Conservation (phyloP, 768 basidiomycete genomes). For the Ramaria rubella region DNA sequence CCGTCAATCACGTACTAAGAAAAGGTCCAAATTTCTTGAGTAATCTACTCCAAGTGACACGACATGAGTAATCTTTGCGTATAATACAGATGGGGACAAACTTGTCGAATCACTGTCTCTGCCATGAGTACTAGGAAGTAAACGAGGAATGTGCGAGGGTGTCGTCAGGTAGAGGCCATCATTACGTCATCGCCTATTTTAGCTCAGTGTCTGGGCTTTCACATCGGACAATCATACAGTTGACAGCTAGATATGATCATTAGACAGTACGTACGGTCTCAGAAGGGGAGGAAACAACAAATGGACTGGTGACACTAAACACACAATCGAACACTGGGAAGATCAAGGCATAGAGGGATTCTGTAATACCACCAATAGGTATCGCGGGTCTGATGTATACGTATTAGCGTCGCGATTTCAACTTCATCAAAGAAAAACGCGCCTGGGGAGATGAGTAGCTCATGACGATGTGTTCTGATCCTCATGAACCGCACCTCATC, state of each 20-base stretch:
- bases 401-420: neutral
- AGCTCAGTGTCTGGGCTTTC: too few species aligned
- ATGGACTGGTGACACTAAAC: neutral
- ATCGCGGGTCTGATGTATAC: slow-evolving; percentile 57
- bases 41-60: slow-evolving; percentile 29
- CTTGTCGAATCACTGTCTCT: neutral
- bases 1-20: slow-evolving; percentile 38
- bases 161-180: too few species aligned
- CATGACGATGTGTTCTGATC: slow-evolving; percentile 86
- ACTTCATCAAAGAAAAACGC: slow-evolving; percentile 27
- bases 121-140: too few species aligned
- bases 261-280: too few species aligned
- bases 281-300: too few species aligned
- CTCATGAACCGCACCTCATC: slow-evolving; percentile 85
- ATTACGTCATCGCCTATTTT: too few species aligned
- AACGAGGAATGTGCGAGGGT: too few species aligned
- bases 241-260: too few species aligned
- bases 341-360: slow-evolving; percentile 49
- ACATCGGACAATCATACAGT: too few species aligned
- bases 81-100: neutral
- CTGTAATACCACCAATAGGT: slow-evolving; percentile 77
- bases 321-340: neutral
- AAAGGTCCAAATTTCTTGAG: slow-evolving; percentile 56
- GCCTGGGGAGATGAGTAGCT: slow-evolving; percentile 94
- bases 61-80: neutral